phyloP scores from a whole-genome alignment of 176 grass and related monocot species.

The Oryza coarctata region DNA sequence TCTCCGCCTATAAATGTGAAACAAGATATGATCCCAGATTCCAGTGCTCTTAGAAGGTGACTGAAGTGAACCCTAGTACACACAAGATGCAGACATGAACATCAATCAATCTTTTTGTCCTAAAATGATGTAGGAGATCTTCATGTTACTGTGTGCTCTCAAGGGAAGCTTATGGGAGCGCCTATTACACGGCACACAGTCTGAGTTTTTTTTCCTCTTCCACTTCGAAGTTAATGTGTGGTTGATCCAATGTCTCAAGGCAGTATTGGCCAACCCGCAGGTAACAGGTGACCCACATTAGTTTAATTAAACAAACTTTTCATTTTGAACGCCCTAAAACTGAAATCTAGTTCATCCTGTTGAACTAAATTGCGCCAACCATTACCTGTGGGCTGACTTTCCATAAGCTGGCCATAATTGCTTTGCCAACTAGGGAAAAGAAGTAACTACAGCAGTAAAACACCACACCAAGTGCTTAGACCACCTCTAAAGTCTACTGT shows the following conservation, averaged over 20 bases:
- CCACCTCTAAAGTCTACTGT: background rate
- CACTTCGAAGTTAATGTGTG: background rate
- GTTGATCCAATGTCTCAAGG: background rate
- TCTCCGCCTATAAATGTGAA: conserved; percentile 15
- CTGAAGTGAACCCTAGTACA: conserved; percentile 25
- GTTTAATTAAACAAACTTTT: too few species aligned
- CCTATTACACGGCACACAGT: too few species aligned
- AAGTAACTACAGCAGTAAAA: background rate
- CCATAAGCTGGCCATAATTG: background rate
- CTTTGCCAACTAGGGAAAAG: background rate
- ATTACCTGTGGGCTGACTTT: background rate
- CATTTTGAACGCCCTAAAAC: too few species aligned
- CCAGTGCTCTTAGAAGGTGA: conserved; percentile 27
- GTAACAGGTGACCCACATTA: too few species aligned
- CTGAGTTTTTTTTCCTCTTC: too few species aligned
- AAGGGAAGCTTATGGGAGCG: background rate
- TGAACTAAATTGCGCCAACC: too few species aligned
- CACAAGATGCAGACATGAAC: background rate
- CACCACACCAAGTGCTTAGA: background rate
- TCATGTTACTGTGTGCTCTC: background rate
- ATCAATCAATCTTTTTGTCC: background rate
- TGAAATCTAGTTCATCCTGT: too few species aligned
- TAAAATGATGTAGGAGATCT: background rate
- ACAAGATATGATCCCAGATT: conserved; percentile 32
- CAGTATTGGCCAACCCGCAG: too few species aligned